Conservation (phyloP, 805 yeast genomes). For the Priceomyces medius region DNA sequence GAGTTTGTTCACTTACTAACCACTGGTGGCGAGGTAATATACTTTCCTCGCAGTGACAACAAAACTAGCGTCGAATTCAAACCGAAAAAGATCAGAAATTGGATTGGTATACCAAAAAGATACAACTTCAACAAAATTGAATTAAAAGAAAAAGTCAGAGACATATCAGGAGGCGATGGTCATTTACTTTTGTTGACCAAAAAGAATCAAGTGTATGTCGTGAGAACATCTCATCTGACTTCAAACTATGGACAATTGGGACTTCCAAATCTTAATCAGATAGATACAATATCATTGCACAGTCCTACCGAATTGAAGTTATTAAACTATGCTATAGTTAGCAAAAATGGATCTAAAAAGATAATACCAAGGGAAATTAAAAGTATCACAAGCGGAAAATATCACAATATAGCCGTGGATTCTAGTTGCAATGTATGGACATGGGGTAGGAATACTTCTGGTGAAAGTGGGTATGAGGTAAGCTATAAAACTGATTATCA, state of each 20-base stretch:
- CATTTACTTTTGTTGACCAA: constrained; percentile 68
- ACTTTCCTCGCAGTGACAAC: constrained; percentile 24
- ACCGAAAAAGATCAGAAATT: constrained; percentile 16
- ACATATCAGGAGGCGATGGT: constrained; percentile 58
- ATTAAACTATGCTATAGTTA: constrained; percentile 48
- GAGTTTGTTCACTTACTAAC: constrained; percentile 47
- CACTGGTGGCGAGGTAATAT: constrained; percentile 36
- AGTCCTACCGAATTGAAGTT: constrained; percentile 50
- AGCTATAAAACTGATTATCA: constrained; percentile 63
- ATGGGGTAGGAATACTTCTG: constrained; percentile 82
- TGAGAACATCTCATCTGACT: constrained; percentile 51
- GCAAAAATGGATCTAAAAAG: constrained; percentile 17
- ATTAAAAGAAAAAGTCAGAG: constrained; percentile 35
- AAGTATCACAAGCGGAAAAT: constrained; percentile 69
- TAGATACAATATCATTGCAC: constrained; percentile 37
- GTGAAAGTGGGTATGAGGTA: constrained; percentile 79
- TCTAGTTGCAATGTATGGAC: constrained; percentile 68
- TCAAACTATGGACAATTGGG: constrained; percentile 78
- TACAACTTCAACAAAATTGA: constrained; percentile 10
- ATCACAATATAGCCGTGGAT: constrained; percentile 73
- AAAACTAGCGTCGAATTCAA: constrained; percentile 12
- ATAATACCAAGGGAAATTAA: constrained; percentile 46
- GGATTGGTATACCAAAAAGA: constrained; percentile 19
- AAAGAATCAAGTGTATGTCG: constrained; percentile 59
- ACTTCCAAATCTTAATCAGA: constrained; percentile 67